Evolutionary conservation across 345 rosid genomes (phyloP), one percentile per base, ranked within the genome.

Genomic region (Nasturtium officinale): DNA sequence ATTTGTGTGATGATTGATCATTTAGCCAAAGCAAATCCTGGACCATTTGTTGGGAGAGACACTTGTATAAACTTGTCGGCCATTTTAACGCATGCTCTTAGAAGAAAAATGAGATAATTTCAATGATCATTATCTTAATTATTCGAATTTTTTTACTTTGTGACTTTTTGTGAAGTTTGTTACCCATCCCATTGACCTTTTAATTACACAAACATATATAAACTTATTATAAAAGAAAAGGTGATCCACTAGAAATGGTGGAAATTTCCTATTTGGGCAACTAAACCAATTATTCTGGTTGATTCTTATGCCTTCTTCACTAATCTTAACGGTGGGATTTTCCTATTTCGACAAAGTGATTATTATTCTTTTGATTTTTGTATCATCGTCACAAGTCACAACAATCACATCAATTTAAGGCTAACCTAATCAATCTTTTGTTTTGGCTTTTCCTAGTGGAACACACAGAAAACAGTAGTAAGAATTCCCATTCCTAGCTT

Each of bases 241-340:
- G 26, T 38, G 7, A 66, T 26, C 56, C 73, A 76, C 63, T 68
- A 61, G 2, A 69, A 37, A 45, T 70, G 75, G 71, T 76, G 79
- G 79, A 47, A 76, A 2, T 63, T 69, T 70, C 79, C 79, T 76
- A 76, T 76, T 76, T 33, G 54, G 75, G 79, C 71, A 69, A 69
- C 71, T 76, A 76, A 69, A 69, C 63, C 35, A 20, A 60, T 45
- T 69, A 42, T 61, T 45, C 58, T 43, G 7, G 40, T 62, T 69
- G 71, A 61, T 76, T 23, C 74, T 76, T 45, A 33, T 45, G 74
- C 12, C 59, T 69, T 61, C 45, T 61, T 57, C 75, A 69, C 71
- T 32, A 61, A 21, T 40, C 20, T 58, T 52, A 42, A 53, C 69
- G 74, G 79, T 75, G 79, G 79, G 43, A 68, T 43, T 75, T 68